phyloP scores from a whole-genome alignment of 352 stramenopile species.

The Pythium aquatile region DNA sequence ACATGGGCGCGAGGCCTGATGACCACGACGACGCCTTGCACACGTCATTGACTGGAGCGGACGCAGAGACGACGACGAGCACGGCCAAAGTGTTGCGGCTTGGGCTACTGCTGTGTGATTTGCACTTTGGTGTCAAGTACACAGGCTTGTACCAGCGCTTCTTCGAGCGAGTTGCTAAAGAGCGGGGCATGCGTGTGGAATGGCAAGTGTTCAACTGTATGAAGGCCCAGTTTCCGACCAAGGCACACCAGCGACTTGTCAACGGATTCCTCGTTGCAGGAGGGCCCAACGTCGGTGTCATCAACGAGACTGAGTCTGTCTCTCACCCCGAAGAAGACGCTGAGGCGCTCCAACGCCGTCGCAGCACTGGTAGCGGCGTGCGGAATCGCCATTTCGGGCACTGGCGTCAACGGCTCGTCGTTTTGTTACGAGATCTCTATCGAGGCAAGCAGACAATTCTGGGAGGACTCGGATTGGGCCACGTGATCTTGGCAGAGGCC shows the following conservation, averaged over 20 bases:
- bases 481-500: constrained; percentile 31
- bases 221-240: constrained; percentile 35
- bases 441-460: constrained; percentile 23
- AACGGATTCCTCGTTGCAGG: constrained; percentile 38
- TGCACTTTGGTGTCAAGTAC: constrained; percentile 43
- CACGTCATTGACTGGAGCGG: not conserved
- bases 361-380: not conserved
- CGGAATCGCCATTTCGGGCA: constrained; percentile 22
- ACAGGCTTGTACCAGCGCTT: constrained; percentile 38
- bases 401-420: constrained; percentile 23
- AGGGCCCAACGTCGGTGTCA: constrained; percentile 25
- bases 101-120: constrained; percentile 37
- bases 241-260: constrained; percentile 27
- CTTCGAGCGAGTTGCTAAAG: constrained; percentile 30
- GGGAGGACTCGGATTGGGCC: constrained; percentile 32
- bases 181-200: constrained; percentile 28
- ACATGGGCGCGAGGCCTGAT: constrained; percentile 20
- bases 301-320: not conserved
- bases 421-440: constrained; percentile 32
- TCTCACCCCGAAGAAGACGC: not conserved
- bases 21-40: not conserved
- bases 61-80: constrained; percentile 7
- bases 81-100: constrained; percentile 27
- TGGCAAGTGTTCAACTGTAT: constrained; percentile 43
- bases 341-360: constrained; percentile 4